Evolutionary conservation across 345 rosid species (phyloP).

Genomic region (Aethionema arabicum): DNA sequence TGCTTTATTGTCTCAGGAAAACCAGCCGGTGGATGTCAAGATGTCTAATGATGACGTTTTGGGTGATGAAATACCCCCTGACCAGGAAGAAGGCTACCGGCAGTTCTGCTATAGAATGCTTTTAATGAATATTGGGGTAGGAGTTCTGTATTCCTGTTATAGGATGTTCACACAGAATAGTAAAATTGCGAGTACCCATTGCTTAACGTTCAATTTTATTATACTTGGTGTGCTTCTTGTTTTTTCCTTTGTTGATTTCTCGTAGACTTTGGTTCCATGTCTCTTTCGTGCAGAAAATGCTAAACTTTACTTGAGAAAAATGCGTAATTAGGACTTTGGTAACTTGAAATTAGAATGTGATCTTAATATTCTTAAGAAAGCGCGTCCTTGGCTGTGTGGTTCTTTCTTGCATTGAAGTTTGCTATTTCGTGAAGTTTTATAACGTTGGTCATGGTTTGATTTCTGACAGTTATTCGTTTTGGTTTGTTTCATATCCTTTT

Average conservation of each 20-base stretch:
- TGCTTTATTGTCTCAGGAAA: constrained; percentile 50
- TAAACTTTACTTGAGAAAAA: background rate
- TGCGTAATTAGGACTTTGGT: constrained; percentile 20
- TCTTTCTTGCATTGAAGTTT: background rate
- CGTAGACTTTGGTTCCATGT: constrained; percentile 4
- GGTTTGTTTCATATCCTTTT: constrained; percentile 7
- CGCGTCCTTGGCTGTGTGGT: constrained; percentile 13
- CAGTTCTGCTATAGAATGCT: constrained; percentile 67
- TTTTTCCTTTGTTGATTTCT: background rate
- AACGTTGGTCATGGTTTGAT: background rate
- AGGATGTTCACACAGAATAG: constrained; percentile 11
- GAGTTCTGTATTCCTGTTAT: constrained; percentile 26
- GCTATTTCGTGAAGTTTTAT: constrained; percentile 4
- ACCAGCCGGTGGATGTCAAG: constrained; percentile 47
- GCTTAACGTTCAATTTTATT: constrained; percentile 10
- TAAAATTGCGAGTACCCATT: constrained; percentile 3
- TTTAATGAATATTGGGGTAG: constrained; percentile 62
- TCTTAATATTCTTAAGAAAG: constrained; percentile 5
- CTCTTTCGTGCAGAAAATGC: background rate
- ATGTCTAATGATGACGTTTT: constrained; percentile 95
- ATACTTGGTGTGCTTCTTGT: constrained; percentile 9
- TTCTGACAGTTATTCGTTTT: constrained; percentile 8
- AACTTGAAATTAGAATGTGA: constrained; percentile 12
- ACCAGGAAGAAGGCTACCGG: constrained; percentile 64
- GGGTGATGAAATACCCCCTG: constrained; percentile 92